Base-by-base conservation (phyloP, 331 rosid species). In the Prunus yedoensis region DNA sequence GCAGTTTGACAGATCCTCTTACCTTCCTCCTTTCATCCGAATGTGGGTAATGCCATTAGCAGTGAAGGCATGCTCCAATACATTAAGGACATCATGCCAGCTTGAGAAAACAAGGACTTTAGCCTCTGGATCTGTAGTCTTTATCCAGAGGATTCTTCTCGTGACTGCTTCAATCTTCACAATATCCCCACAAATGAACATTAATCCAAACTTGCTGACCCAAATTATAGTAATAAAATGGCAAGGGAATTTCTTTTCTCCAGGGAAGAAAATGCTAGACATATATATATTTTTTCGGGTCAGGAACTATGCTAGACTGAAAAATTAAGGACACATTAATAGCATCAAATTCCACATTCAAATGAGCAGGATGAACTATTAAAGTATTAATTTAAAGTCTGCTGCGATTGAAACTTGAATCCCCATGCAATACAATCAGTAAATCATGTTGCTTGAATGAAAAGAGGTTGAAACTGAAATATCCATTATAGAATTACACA, bases 11-110 rank as follows among this genome's bases (percentile, higher is more conserved):
- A 43, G 58, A 68, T 74, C 71, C 21, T 70, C 83, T 74, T 77
- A 90, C 97, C 99, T 94, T 90, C 99, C 99, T 71, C 99, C 99
- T 77, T 94, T 94, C 99, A 94, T 92, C 71, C 92, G 88, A 73
- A 89, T 68, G 78, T 23, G 88, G 69, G 88, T 85, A 71, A 92
- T 88, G 70, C 67, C 74, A 74, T 92, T 94, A 51, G 91, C 86
- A 45, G 81, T 72, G 76, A 94, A 90, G 70, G 99, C 95, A 72
- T 91, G 97, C 79, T 90, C 96, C 89, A 94, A 71, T 46, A 94
- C 99, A 67, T 94, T 95, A 81, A 94, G 97, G 62, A 92, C 99
- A 81, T 92, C 97, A 68, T 94, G 84, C 99, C 99, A 94, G 81
- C 97, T 94, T 16, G 99, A 91, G 77, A 94, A 94, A 62, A 91